Base-by-base conservation (phyloP, 2,329 filamentous ascomycete genomes). In the Blastomyces gilchristii region DNA sequence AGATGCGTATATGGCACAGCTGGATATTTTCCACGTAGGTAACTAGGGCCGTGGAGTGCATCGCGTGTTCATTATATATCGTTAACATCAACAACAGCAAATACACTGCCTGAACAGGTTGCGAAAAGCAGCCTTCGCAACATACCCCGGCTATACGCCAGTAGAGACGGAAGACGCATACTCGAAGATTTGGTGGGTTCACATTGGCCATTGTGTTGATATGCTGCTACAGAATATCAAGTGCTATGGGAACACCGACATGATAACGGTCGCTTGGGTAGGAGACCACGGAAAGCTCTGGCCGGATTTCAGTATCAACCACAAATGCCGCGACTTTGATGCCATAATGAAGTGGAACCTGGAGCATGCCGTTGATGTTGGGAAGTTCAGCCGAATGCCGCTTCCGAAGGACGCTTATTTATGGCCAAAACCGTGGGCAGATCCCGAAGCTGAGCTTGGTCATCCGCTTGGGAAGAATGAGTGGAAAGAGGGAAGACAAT, bases 41-140 rank as follows among this genome's bases (percentile, higher is more conserved):
- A 22, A 43, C 25, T n/a, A 4, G 6, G 37, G 31, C 1, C 28
- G 18, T 50, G n/a, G 12, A 34, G 22, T 25, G n/a, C 2, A 39
- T 18, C 11, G 34, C 1, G 14, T 22, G 7, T 37, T 22, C 12
- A n/a, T 22, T n/a, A 16, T 9, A 16, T 31, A 25, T 28, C 8
- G n/a, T 41, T 60, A 39, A 60, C n/a, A 37, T 8, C 3, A 28
- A 16, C 37, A 34, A 11, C 12, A 63, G 61, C 62, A 63, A 56
- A 67, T 77, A 0, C 75, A 77, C 63, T 77, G 75, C 65, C 69
- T 76, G 59, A 74, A 77, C 59, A 65, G 72, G 1, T 67, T 77
- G 1, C 70, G 74, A 9, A 69, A 70, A 58, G 61, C 63, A 45
- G 66, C 64, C 1, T 68, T 67, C 43, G 58, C 59, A 18, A 64